Evolutionary conservation across 1,284 basidiomycete genomes (phyloP).

Genomic region (Fistulinella staudtii): DNA sequence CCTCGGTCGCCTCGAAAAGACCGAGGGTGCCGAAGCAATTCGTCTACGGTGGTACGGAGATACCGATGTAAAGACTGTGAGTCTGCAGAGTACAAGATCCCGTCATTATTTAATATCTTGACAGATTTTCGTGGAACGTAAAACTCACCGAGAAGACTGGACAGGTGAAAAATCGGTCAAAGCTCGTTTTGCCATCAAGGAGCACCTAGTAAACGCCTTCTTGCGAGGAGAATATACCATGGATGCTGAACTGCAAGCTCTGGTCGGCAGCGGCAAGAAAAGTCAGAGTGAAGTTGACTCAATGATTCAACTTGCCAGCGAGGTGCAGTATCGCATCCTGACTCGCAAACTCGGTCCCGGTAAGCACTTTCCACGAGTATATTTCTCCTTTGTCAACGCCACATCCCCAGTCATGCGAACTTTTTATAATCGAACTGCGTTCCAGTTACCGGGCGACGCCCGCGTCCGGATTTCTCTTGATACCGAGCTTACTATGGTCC

Average conservation of each 20-base stretch:
- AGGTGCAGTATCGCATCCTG: constrained; percentile 90
- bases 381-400: constrained; percentile 4
- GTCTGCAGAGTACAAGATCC: constrained; percentile 19
- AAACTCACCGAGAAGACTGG: constrained; percentile 99
- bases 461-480: constrained; percentile 97
- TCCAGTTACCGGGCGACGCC: constrained; percentile 97
- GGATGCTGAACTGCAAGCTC: constrained; percentile 89
- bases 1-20: constrained; percentile 95
- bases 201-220: constrained; percentile 92
- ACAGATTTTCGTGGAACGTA: constrained; percentile 96
- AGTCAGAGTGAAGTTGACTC: constrained; percentile 87
- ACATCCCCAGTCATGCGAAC: constrained; percentile 77
- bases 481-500: constrained; percentile 90
- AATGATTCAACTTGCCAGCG: constrained; percentile 95
- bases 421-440: constrained; percentile 99
- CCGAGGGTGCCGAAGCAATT: constrained; percentile 96
- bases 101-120: not conserved
- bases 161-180: constrained; percentile 99
- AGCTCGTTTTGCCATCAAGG: constrained; percentile 95
- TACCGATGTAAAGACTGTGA: constrained; percentile 71
- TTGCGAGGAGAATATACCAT: constrained; percentile 88
- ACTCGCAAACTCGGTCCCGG: constrained; percentile 83
- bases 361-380: constrained; percentile 31
- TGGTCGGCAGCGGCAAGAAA: constrained; percentile 93
- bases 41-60: constrained; percentile 99